These are phyloP conservation scores for Paramecium biaurelia DNA, from an alignment of 73 alveolate genomes.

Conservation along the genomic window DNA sequence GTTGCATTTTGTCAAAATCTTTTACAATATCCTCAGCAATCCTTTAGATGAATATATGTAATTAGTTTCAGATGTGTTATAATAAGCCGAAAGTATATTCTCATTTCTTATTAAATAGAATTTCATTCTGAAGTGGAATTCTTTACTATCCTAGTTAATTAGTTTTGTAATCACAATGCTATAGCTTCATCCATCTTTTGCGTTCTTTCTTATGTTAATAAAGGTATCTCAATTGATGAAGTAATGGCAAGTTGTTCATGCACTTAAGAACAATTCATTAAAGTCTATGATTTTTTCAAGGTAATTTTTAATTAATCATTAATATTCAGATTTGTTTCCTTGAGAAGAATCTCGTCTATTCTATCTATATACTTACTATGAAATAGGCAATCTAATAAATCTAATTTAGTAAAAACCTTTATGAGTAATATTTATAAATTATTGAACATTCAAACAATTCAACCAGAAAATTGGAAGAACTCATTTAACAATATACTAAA, in stretches of 20 bases:
- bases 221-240: background rate
- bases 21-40: background rate
- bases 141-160: background rate
- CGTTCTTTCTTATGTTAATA: slow-evolving; percentile 29
- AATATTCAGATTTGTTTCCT: background rate
- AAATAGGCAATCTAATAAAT: background rate
- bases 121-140: background rate
- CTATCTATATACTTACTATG: slow-evolving; percentile 2
- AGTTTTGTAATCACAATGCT: background rate
- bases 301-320: background rate
- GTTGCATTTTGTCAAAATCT: background rate
- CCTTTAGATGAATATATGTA: background rate
- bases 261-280: background rate
- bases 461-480: background rate
- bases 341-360: background rate
- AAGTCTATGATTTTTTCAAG: background rate
- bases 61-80: background rate
- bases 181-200: background rate
- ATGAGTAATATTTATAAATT: background rate
- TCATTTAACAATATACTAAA: background rate
- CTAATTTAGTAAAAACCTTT: background rate
- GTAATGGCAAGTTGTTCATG: background rate
- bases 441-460: background rate
- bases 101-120: background rate
- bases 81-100: background rate